phyloP scores from a whole-genome alignment of 2,329 filamentous ascomycete genomes.

The Fusarium buharicum region DNA sequence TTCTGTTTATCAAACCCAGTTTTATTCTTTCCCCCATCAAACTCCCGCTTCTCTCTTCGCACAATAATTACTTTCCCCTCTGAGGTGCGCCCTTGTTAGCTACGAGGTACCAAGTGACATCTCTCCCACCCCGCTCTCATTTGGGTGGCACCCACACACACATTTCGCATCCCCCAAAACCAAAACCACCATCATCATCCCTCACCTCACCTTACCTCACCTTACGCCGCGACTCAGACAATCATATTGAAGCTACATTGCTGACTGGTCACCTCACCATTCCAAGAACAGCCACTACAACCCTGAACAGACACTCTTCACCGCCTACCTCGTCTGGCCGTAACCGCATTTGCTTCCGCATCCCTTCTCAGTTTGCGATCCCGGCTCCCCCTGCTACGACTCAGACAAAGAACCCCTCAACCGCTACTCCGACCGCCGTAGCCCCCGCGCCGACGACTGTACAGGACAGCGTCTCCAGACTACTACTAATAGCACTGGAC shows the following conservation, averaged over 20 bases:
- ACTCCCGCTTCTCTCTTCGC: conserved; percentile 2
- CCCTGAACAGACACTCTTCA: conserved; percentile 38
- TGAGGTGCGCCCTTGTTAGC: conserved; percentile 12
- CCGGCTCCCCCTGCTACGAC: conserved; percentile 20
- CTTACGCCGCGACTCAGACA: conserved; percentile 36
- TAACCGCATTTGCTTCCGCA: neutral
- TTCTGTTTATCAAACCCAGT: neutral
- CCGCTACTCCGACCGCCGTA: conserved; percentile 24
- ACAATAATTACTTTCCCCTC: conserved; percentile 4
- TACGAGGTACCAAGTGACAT: neutral
- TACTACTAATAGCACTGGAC: conserved; percentile 35
- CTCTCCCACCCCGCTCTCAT: conserved; percentile 19
- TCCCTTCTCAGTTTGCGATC: conserved; percentile 16
- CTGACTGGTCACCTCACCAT: conserved; percentile 45
- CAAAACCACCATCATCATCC: conserved; percentile 26
- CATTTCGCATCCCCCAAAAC: conserved; percentile 27
- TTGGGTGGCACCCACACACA: conserved; percentile 26
- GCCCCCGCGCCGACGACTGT: conserved; percentile 23
- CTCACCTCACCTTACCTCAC: too few relatives aligned
- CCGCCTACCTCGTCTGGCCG: conserved; percentile 35
- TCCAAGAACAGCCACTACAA: conserved; percentile 45
- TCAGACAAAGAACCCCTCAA: conserved; percentile 28
- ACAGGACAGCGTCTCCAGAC: conserved; percentile 32
- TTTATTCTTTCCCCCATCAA: neutral
- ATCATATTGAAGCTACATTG: conserved; percentile 34